Conservation (phyloP, 2,329 filamentous ascomycete genomes). For the Biscogniauxia mediterranea region DNA sequence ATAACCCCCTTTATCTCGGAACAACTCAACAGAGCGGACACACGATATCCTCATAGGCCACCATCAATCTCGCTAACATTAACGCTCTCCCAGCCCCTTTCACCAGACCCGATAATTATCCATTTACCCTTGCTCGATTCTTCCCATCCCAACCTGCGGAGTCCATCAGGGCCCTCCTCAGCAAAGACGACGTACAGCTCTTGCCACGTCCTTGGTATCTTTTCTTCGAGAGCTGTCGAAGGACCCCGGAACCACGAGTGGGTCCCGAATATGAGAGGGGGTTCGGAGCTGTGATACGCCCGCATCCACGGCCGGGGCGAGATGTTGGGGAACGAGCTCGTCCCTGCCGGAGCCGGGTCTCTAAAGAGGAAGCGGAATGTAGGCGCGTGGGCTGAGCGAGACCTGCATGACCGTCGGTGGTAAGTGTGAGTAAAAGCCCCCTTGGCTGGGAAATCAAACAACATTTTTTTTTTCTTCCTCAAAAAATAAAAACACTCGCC, state of each 20-base stretch:
- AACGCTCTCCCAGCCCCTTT: neutral
- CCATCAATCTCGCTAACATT: neutral
- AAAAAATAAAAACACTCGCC: too few relatives aligned
- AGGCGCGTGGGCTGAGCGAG: neutral
- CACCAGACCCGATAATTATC: neutral
- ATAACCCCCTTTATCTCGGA: too few relatives aligned
- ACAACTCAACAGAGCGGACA: too few relatives aligned
- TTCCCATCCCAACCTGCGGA: slow-evolving; percentile 2
- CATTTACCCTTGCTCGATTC: neutral
- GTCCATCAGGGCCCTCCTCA: slow-evolving; percentile 2
- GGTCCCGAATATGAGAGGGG: slow-evolving; percentile 40
- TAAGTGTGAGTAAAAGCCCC: too few relatives aligned
- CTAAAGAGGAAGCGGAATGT: neutral
- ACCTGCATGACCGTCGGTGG: neutral
- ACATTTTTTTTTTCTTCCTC: too few relatives aligned
- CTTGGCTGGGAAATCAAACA: too few relatives aligned
- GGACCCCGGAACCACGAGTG: slow-evolving; percentile 21
- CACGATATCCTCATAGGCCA: neutral
- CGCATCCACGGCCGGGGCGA: slow-evolving; percentile 35
- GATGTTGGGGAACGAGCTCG: slow-evolving; percentile 40
- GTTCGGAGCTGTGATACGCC: slow-evolving; percentile 40
- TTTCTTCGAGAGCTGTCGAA: slow-evolving; percentile 1
- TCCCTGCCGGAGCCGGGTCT: slow-evolving; percentile 2
- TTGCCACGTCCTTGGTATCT: slow-evolving; percentile 1
- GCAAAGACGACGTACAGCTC: slow-evolving; percentile 5